phyloP scores from a whole-genome alignment of 768 basidiomycete genomes.

The Guyanaporus albipodus region DNA sequence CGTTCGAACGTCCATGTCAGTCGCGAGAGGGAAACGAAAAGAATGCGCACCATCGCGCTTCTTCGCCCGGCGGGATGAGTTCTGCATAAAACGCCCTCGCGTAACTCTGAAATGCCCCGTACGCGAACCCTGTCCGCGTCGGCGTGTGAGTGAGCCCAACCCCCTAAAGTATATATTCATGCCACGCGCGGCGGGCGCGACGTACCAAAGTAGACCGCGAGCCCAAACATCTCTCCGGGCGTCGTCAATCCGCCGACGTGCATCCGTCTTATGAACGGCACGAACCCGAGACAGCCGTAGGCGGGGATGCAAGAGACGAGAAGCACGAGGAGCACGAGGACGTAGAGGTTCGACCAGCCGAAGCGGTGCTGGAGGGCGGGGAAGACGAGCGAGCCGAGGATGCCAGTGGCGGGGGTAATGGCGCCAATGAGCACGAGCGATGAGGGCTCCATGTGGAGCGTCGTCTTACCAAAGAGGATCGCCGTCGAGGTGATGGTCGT shows the following conservation, averaged over 20 bases:
- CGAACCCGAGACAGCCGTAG: conserved; percentile 82
- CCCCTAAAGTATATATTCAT: too few relatives aligned
- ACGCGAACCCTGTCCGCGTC: conserved; percentile 55
- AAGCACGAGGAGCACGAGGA: conserved; percentile 64
- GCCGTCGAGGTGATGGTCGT: conserved; percentile 92
- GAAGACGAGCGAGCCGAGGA: conserved; percentile 80
- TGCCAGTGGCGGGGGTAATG: conserved; percentile 73
- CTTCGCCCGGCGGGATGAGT: conserved; percentile 81
- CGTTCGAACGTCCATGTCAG: not conserved
- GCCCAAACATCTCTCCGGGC: conserved; percentile 77
- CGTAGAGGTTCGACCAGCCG: conserved; percentile 60
- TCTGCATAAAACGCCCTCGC: conserved; percentile 85
- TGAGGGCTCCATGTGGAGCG: conserved; percentile 73
- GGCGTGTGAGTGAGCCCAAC: too few relatives aligned
- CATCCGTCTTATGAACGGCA: conserved; percentile 45
- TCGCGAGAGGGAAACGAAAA: too few relatives aligned
- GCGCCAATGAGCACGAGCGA: conserved; percentile 77
- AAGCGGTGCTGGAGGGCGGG: conserved; percentile 66
- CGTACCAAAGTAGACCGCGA: conserved; percentile 79
- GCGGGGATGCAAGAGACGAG: conserved; percentile 65
- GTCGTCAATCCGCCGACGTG: conserved; percentile 74
- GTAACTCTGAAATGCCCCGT: conserved; percentile 90
- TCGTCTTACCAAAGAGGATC: conserved; percentile 88
- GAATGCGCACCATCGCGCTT: conserved; percentile 71
- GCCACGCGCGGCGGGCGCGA: too few relatives aligned